These are phyloP conservation scores for Penicillium paradoxum DNA, from an alignment of 495 filamentous ascomycete species.

Conservation along the genomic window DNA sequence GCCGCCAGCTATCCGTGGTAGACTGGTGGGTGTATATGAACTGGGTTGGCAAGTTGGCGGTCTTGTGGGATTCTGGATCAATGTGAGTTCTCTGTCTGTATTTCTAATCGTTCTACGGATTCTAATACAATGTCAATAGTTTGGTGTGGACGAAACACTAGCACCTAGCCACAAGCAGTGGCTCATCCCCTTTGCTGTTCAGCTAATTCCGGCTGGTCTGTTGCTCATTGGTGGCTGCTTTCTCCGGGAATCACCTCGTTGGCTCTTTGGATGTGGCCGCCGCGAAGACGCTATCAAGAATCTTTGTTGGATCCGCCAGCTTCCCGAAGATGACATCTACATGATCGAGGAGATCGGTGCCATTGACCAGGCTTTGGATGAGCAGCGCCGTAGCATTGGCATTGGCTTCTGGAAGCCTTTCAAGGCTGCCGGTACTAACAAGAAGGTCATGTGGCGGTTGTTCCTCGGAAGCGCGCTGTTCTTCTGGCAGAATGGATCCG, in stretches of 20 bases:
- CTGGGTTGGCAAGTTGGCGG: slow-evolving; percentile 71
- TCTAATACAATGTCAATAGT: slow-evolving; percentile 21
- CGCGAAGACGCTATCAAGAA: slow-evolving; percentile 55
- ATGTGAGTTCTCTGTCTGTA: slow-evolving; percentile 29
- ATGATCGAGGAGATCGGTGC: slow-evolving; percentile 62
- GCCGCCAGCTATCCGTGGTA: slow-evolving; percentile 73
- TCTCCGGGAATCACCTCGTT: slow-evolving; percentile 54
- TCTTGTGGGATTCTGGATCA: slow-evolving; percentile 71
- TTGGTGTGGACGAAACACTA: slow-evolving; percentile 36
- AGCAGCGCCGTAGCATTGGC: slow-evolving; percentile 54
- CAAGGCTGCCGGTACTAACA: slow-evolving; percentile 47
- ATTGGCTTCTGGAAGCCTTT: slow-evolving; percentile 68
- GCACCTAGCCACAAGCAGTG: slow-evolving; percentile 42
- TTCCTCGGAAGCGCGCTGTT: slow-evolving; percentile 65
- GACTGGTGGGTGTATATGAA: slow-evolving; percentile 72
- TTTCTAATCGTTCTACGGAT: neutral
- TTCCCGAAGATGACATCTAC: slow-evolving; percentile 56
- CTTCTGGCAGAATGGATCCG: slow-evolving; percentile 63
- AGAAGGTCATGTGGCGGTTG: slow-evolving; percentile 59
- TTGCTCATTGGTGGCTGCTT: slow-evolving; percentile 47
- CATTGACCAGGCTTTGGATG: slow-evolving; percentile 59
- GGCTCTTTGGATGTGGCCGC: slow-evolving; percentile 47
- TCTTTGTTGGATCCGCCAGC: slow-evolving; percentile 61
- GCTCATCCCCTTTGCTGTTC: slow-evolving; percentile 54
- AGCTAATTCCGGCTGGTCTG: slow-evolving; percentile 49